A percentile compares a stretch with the other conserved stretches of the same genome.
phyloP scores from a whole-genome alignment of 257 asterid genomes.

The Gentiana macrophylla region DNA sequence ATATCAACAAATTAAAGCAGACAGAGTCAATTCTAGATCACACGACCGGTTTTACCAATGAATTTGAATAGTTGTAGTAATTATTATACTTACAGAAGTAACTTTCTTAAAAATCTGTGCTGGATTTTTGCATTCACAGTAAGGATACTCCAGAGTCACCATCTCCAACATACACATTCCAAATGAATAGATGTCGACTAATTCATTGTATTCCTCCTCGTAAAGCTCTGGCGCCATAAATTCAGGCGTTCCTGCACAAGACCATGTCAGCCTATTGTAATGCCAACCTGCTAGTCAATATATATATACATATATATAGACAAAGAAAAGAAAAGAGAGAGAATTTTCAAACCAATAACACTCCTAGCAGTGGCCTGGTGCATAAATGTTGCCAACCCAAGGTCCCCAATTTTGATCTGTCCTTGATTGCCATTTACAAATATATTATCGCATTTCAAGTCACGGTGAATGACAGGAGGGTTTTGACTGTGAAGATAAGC shows the following conservation, averaged over 20 bases:
- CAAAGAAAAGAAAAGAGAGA: too few relatives aligned
- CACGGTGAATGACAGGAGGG: slow-evolving; percentile 75
- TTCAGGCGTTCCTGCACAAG: slow-evolving; percentile 37
- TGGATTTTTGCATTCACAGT: slow-evolving; percentile 65
- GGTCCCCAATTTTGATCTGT: slow-evolving; percentile 75
- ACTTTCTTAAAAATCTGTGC: slow-evolving; percentile 69
- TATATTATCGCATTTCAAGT: slow-evolving; percentile 77
- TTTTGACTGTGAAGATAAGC: slow-evolving; percentile 68
- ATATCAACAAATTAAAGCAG: background rate
- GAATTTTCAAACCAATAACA: slow-evolving; percentile 43
- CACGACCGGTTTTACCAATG: background rate
- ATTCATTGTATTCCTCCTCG: slow-evolving; percentile 72
- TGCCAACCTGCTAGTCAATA: background rate
- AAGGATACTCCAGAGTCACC: slow-evolving; percentile 69
- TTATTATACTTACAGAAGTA: slow-evolving; percentile 35
- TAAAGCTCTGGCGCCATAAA: slow-evolving; percentile 88
- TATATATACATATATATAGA: background rate
- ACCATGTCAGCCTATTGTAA: slow-evolving; percentile 1
- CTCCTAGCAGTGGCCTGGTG: slow-evolving; percentile 67
- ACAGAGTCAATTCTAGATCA: background rate
- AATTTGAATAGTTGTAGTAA: background rate
- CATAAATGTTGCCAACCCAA: slow-evolving; percentile 80
- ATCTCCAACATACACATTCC: slow-evolving; percentile 82
- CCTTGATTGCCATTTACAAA: slow-evolving; percentile 78
- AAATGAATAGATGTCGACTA: slow-evolving; percentile 65